Base-by-base conservation (phyloP, 352 stramenopile species). In the Pythium myriotylum region DNA sequence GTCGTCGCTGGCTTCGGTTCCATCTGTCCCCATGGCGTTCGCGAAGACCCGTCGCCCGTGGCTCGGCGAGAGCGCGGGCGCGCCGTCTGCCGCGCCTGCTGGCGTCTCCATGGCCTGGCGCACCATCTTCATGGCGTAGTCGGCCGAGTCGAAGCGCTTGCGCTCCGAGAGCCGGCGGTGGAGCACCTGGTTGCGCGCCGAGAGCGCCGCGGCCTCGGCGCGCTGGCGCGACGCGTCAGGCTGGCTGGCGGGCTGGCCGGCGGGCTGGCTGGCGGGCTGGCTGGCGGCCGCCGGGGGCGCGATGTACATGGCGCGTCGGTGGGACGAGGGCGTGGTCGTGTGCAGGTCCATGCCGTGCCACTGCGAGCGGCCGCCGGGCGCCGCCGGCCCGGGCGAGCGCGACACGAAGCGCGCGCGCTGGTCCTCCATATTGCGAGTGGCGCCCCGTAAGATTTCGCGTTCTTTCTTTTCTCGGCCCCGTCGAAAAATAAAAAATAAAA, bases 91-190 rank as follows among this genome's bases (percentile, higher is more conserved):
- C 9, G 27, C 22, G 14, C 20, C 12, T 19, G 4, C 23, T 5
- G 14, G 9, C n/a, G 27, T 40, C 41, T 71, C 13, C 64, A 71
- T 66, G 2, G 47, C 64, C 16, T 45, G 35, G 23, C 47, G 47
- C 29, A 68, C 47, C 48, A 87, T 79, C 48, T 85, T 81, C 76
- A 94, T 89, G 27, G 83, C 81, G 46, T 94, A 84, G 65, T 94
- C 86, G 4, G 86, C 86, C 58, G 86, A 94, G 72, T 94, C 86
- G 57, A 90, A 94, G 5, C 79, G 83, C 64, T 92, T 94, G 54
- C 80, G 72, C 58, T 94, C 86, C 22, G 59, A 73, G 20, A 94
- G 70, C 46, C 89, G 89, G 46, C 80, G 76, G 29, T 71, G 83
- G 45, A 94, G 76, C 43, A 94, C 53, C n/a, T 92, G 72, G 50